Evolutionary conservation across 495 filamentous ascomycete species (phyloP).

Genomic region (Penicillium goetzii): DNA sequence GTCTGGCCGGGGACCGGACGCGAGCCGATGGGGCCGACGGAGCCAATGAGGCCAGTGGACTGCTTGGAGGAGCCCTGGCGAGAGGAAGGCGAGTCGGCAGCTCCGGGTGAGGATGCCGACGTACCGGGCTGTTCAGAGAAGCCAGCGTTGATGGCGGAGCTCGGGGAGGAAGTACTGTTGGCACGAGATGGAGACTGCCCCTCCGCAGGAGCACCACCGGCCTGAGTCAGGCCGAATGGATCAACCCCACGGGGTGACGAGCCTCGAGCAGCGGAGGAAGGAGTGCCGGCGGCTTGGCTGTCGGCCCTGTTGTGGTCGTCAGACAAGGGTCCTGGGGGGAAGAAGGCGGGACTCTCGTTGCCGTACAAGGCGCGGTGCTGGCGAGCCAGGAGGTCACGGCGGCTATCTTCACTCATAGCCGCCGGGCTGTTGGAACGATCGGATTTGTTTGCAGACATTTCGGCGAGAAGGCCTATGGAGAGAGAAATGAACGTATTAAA

Average conservation of each 20-base stretch:
- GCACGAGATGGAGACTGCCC: slow-evolving; percentile 71
- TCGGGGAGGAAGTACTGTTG: slow-evolving; percentile 85
- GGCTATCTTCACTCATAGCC: slow-evolving; percentile 91
- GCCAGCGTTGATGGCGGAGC: slow-evolving; percentile 65
- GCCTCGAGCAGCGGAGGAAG: slow-evolving; percentile 56
- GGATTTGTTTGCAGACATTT: slow-evolving; percentile 80
- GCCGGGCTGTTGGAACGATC: slow-evolving; percentile 92
- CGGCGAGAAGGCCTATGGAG: slow-evolving; percentile 74
- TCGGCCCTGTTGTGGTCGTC: slow-evolving; percentile 67
- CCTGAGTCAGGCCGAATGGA: slow-evolving; percentile 58
- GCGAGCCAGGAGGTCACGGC: slow-evolving; percentile 92
- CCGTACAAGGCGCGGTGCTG: slow-evolving; percentile 93
- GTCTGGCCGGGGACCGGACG: slow-evolving; percentile 63
- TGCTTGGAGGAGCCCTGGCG: slow-evolving; percentile 59
- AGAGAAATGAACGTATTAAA: slow-evolving; percentile 52
- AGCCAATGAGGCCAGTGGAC: slow-evolving; percentile 57
- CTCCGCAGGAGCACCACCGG: slow-evolving; percentile 44
- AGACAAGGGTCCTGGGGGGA: slow-evolving; percentile 60
- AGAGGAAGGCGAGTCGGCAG: slow-evolving; percentile 80
- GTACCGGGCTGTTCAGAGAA: slow-evolving; percentile 77
- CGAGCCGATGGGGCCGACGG: slow-evolving; percentile 92
- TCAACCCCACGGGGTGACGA: slow-evolving; percentile 67
- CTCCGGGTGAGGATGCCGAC: slow-evolving; percentile 85
- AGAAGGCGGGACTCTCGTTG: slow-evolving; percentile 65
- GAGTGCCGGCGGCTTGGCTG: slow-evolving; percentile 60